These are phyloP conservation scores for Calocera cornea DNA, from an alignment of 768 basidiomycete genomes.

Conservation along the genomic window DNA sequence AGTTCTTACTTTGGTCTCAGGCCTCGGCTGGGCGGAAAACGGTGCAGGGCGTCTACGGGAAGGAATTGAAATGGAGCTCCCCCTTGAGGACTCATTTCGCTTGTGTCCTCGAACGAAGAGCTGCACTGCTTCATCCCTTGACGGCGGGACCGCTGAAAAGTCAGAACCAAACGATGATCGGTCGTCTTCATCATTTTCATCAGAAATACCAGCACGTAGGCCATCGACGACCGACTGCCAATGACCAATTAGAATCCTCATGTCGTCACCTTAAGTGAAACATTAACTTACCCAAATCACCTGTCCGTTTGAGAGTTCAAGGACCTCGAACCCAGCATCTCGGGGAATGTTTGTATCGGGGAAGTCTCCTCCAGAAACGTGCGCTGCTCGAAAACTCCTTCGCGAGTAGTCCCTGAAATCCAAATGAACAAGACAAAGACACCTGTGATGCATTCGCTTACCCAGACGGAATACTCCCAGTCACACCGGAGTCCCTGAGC, in stretches of 20 bases:
- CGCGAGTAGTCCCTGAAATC: background rate
- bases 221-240: background rate
- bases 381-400: background rate
- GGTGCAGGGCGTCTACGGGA: background rate
- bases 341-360: background rate
- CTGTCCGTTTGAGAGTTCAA: background rate
- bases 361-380: background rate
- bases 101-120: background rate
- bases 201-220: background rate
- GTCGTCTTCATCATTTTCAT: background rate
- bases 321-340: background rate
- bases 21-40: background rate
- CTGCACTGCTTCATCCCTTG: background rate
- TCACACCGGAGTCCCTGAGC: background rate
- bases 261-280: background rate
- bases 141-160: background rate
- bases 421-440: background rate
- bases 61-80: background rate
- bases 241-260: background rate
- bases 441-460: background rate
- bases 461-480: background rate
- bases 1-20: background rate
- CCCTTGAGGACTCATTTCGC: background rate
- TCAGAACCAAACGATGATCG: background rate
- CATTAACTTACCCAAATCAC: background rate